phyloP scores from a whole-genome alignment of 352 stramenopile genomes.

The Pelagophyceae sp. region DNA sequence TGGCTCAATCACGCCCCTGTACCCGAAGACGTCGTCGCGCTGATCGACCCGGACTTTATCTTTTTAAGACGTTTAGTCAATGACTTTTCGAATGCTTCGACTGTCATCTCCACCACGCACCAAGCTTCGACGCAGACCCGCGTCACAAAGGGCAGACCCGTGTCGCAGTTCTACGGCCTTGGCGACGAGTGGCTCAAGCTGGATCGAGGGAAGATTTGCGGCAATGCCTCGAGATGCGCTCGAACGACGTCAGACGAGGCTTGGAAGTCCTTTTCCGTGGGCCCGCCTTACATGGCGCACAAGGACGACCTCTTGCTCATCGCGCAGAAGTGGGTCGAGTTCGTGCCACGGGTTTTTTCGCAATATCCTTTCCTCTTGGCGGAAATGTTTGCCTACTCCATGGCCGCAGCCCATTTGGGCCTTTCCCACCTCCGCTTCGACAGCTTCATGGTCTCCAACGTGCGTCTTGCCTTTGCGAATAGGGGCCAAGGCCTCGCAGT shows the following conservation, averaged over 20 bases:
- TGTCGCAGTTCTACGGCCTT: slow-evolving; percentile 43
- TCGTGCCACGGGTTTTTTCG: slow-evolving; percentile 31
- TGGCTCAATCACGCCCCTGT: slow-evolving; percentile 24
- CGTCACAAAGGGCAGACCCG: slow-evolving; percentile 30
- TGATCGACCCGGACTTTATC: slow-evolving; percentile 47
- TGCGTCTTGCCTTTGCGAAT: slow-evolving; percentile 28
- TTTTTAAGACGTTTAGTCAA: slow-evolving; percentile 34
- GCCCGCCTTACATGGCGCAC: slow-evolving; percentile 39
- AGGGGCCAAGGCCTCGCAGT: too few species aligned
- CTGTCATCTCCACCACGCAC: slow-evolving; percentile 21
- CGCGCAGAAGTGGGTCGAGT: slow-evolving; percentile 31
- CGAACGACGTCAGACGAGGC: slow-evolving; percentile 20
- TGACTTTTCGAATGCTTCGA: slow-evolving; percentile 26
- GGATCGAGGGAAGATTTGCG: slow-evolving; percentile 30
- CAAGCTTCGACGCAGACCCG: not conserved
- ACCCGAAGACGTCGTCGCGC: slow-evolving; percentile 35
- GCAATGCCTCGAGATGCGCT: slow-evolving; percentile 33
- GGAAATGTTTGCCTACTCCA: slow-evolving; percentile 47
- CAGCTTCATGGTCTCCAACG: slow-evolving; percentile 28
- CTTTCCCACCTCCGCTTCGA: slow-evolving; percentile 30
- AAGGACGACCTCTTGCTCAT: slow-evolving; percentile 30
- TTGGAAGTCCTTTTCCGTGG: slow-evolving; percentile 36
- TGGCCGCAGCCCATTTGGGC: slow-evolving; percentile 35
- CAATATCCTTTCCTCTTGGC: slow-evolving; percentile 43
- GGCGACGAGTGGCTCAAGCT: slow-evolving; percentile 37